These are phyloP conservation scores for Erodium moschatum DNA, from an alignment of 441 rosid species.

Conservation along the genomic window DNA sequence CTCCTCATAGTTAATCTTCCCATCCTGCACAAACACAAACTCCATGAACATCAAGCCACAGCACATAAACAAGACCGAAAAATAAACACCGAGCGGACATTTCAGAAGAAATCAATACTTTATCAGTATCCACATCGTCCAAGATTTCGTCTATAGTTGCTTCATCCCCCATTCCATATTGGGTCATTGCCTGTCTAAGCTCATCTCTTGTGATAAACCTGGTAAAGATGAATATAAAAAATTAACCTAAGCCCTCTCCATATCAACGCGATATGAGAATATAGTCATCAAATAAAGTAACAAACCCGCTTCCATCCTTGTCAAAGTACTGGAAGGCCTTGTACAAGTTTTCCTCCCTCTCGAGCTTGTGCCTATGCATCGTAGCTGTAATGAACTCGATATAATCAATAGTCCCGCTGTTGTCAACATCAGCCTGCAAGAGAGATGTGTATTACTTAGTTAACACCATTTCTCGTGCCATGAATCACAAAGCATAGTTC, in stretches of 20 bases:
- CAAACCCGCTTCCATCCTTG: constrained; percentile 70
- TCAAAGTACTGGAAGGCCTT: constrained; percentile 68
- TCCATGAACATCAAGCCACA: too few species aligned
- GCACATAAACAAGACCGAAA: too few species aligned
- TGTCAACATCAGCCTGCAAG: constrained; percentile 71
- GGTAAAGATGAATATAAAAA: neutral
- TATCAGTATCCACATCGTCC: constrained; percentile 53
- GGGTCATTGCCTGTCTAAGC: constrained; percentile 59
- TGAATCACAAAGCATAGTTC: constrained; percentile 15
- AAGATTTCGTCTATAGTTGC: constrained; percentile 63
- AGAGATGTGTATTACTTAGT: constrained; percentile 9
- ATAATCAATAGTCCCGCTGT: constrained; percentile 61
- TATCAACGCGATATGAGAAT: too few species aligned
- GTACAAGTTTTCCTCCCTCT: constrained; percentile 55
- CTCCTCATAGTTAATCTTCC: constrained; percentile 30
- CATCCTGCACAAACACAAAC: constrained; percentile 33
- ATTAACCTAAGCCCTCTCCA: too few species aligned
- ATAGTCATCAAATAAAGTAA: neutral
- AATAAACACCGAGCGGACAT: neutral
- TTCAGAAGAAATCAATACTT: constrained; percentile 21
- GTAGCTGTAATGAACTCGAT: constrained; percentile 69
- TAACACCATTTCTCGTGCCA: neutral
- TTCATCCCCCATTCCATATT: constrained; percentile 75
- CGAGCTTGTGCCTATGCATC: constrained; percentile 73
- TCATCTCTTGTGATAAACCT: constrained; percentile 85